Percentiles rank a stretch among this genome's conserved stretches.
Evolutionary conservation across 1,139 yeast species (phyloP).

Genomic region (Geotrichum armillariae): DNA sequence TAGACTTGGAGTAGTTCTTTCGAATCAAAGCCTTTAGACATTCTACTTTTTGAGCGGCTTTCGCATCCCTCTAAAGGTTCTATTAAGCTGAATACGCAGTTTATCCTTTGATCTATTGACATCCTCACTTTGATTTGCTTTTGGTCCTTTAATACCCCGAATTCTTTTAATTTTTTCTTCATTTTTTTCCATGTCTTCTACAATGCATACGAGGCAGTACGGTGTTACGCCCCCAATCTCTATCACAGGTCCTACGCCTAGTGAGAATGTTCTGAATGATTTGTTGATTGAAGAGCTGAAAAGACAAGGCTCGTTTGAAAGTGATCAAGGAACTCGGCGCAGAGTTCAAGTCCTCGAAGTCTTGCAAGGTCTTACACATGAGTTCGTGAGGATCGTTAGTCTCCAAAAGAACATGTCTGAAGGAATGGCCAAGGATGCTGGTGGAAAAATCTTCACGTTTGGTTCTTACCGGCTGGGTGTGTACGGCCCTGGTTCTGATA

Average conservation of each 20-base stretch:
- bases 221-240: conserved; percentile 96
- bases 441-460: conserved; percentile 92
- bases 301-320: conserved; percentile 84
- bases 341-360: conserved; percentile 70
- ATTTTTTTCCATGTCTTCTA: conserved; percentile 14
- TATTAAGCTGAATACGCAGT: too few relatives aligned
- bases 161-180: too few relatives aligned
- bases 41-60: too few relatives aligned
- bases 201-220: conserved; percentile 20
- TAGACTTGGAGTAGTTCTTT: too few relatives aligned
- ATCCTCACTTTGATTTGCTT: too few relatives aligned
- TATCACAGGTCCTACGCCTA: conserved; percentile 75
- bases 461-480: conserved; percentile 96
- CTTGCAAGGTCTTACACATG: conserved; percentile 70
- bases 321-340: conserved; percentile 75
- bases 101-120: too few relatives aligned
- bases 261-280: conserved; percentile 75
- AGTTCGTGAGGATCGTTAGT: conserved; percentile 82
- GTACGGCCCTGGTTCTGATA: conserved; percentile 98
- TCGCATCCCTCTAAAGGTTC: too few relatives aligned
- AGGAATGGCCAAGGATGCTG: conserved; percentile 96
- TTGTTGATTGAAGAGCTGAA: conserved; percentile 74
- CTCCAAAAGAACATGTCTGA: conserved; percentile 86
- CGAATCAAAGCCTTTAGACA: too few relatives aligned
- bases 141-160: too few relatives aligned